Evolutionary conservation across 192 early-diverging fungal genomes (phyloP), one percentile per base, ranked within the genome.

Genomic region (Linnemannia exigua): DNA sequence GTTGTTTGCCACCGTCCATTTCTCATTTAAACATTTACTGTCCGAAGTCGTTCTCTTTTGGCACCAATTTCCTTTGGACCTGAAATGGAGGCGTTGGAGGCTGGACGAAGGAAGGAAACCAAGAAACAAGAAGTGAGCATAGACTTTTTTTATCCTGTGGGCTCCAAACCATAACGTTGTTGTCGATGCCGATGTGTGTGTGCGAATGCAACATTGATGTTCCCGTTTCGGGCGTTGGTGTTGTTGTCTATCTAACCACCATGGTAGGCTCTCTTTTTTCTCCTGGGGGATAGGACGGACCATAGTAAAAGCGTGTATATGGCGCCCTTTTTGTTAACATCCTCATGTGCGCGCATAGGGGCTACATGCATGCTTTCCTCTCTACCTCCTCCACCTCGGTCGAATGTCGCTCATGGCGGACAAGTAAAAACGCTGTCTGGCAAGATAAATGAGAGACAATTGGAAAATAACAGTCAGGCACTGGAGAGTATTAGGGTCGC

Each of bases 201-300:
- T 25, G 58, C 28, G 8, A 15, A 28, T 63, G 58, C 58, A 63
- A 63, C 28, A 63, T 63, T 12, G 28, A 63, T 63, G 58, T 63
- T 63, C 58, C 58, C 58, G 58, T 63, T 63, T 63, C 58, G 58
- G 58, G 58, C 58, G 58, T 25, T 63, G 41, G 3, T 44, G 41
- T 44, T 44, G 41, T 44, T 25, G 52, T 54, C 52, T 25, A 54
- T 54, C n/a, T 25, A 54, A 54, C 17, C 22, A 54, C 58, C 25
- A 63, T 25, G 28, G 41, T 25, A 63, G 58, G 58, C 58, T 63
- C 54, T 28, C 28, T 31, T 31, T 63, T 28, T 31, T 63, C 25
- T 61, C 15, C 48, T 17, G 25, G 25, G 1, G 25, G 28, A 9
- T 31, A 63, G 3, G 52, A 63, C 58, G 58, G 58, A 63, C 58